These are phyloP conservation scores for Dactylorhiza incarnata DNA, from an alignment of 106 monocot genomes.

Conservation along the genomic window DNA sequence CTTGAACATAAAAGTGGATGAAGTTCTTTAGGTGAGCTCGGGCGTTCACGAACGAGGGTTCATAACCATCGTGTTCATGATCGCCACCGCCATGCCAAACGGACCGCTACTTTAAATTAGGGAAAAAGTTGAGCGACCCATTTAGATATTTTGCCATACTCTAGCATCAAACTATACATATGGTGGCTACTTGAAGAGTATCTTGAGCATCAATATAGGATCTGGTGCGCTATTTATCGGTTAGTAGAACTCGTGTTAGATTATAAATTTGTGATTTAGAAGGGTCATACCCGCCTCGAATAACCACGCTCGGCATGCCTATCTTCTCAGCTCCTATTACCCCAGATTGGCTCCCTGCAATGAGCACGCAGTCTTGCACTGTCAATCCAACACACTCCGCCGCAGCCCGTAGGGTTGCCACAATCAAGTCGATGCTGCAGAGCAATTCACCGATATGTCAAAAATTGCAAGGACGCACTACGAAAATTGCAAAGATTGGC, in stretches of 20 bases:
- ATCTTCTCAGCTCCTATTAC: conserved; percentile 79
- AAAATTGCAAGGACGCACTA: neutral
- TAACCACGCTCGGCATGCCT: conserved; percentile 81
- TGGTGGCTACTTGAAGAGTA: neutral
- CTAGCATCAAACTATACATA: neutral
- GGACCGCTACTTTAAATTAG: neutral
- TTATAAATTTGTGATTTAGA: neutral
- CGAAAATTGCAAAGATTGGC: neutral
- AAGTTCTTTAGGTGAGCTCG: no score
- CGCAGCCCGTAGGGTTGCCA: conserved; percentile 71
- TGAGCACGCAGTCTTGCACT: conserved; percentile 66
- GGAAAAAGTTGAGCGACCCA: neutral
- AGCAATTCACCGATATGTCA: neutral
- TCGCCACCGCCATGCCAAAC: neutral
- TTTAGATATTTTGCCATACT: no score
- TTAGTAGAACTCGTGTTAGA: neutral
- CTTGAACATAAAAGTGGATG: no score
- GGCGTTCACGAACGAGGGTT: no score
- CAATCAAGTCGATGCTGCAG: conserved; percentile 62
- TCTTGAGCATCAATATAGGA: neutral
- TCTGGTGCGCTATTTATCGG: neutral
- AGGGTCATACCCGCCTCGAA: conserved; percentile 65
- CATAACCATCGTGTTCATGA: no score
- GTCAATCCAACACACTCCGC: conserved; percentile 67
- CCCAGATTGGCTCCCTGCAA: conserved; percentile 78